phyloP scores from a whole-genome alignment of 495 filamentous ascomycete species.

The Lasiosphaeria miniovina region DNA sequence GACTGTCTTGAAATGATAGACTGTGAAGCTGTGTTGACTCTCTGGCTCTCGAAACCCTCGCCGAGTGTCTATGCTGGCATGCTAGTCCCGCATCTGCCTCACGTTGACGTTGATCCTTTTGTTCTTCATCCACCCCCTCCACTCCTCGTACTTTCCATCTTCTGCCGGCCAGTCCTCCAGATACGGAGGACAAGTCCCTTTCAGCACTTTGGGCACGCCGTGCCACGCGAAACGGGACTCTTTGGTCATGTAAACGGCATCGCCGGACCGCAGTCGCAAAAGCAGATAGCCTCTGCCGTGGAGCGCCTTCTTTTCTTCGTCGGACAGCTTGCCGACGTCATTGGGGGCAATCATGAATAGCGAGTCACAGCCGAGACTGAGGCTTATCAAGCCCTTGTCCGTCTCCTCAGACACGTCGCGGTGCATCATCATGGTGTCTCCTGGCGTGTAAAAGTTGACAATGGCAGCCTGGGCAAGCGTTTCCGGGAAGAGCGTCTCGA shows the following conservation, averaged over 20 bases:
- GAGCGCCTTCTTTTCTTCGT: constrained; percentile 26
- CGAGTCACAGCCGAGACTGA: constrained; percentile 85
- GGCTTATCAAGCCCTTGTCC: constrained; percentile 69
- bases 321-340: constrained; percentile 33
- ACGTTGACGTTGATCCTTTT: constrained; percentile 92
- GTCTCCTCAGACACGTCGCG: constrained; percentile 85
- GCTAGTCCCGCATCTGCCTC: constrained; percentile 74
- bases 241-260: constrained; percentile 78
- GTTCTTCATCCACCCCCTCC: constrained; percentile 79
- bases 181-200: constrained; percentile 71
- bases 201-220: constrained; percentile 79
- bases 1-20: no score
- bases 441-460: constrained; percentile 83
- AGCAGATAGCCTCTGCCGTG: constrained; percentile 44
- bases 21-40: no score
- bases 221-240: constrained; percentile 87
- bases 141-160: constrained; percentile 52
- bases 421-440: constrained; percentile 84
- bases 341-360: constrained; percentile 66
- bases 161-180: constrained; percentile 72
- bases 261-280: constrained; percentile 71
- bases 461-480: constrained; percentile 83
- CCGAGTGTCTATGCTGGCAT: no score
- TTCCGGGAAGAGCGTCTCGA: constrained; percentile 65
- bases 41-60: no score